Percentiles rank a stretch among this genome's conserved stretches.
Conservation (phyloP, 441 rosid species). For the Bocquillonia castaneifolia region DNA sequence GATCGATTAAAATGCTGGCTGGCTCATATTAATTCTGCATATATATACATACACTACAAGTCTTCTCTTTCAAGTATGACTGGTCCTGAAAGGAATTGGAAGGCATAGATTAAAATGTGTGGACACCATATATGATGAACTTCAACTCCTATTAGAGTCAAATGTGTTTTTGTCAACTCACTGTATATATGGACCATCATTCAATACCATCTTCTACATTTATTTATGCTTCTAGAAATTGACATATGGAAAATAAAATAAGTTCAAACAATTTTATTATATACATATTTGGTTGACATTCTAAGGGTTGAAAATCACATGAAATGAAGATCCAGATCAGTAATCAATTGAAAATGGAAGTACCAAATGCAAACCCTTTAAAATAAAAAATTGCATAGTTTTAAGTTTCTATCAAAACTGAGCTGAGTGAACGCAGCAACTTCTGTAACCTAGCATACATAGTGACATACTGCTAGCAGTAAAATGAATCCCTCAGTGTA, state of each 20-base stretch:
- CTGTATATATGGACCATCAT: too few species aligned
- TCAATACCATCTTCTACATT: neutral
- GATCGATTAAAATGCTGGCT: too few species aligned
- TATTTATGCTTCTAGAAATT: neutral
- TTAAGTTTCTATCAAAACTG: constrained; percentile 28
- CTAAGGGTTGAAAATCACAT: too few species aligned
- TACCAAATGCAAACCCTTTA: neutral
- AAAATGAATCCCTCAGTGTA: neutral
- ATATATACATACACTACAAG: too few species aligned
- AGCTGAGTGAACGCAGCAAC: constrained; percentile 22
- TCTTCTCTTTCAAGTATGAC: too few species aligned
- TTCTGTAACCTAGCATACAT: neutral
- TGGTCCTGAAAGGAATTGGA: too few species aligned
- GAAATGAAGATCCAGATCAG: neutral
- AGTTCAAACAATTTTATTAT: too few species aligned
- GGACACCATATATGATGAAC: too few species aligned
- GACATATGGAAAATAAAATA: too few species aligned
- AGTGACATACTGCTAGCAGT: neutral
- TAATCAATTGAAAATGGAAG: neutral
- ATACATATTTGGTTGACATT: too few species aligned
- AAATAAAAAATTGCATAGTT: neutral
- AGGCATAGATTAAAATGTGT: neutral
- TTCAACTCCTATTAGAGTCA: neutral
- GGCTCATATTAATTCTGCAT: too few species aligned
- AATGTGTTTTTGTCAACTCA: neutral